Conservation (phyloP, 1,139 yeast genomes). For the Arxiozyma heterogenica region DNA sequence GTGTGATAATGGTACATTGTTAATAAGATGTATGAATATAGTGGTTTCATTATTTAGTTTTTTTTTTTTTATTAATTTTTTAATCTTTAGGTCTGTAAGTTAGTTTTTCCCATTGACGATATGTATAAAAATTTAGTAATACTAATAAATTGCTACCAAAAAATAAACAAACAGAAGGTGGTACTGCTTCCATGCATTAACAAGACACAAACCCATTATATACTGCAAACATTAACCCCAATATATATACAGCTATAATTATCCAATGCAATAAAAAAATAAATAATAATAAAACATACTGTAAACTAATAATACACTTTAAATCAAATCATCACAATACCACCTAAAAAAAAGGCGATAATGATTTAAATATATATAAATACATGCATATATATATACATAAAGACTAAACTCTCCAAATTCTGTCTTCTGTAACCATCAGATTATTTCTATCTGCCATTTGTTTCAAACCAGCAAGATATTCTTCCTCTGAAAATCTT, state of each 20-base stretch:
- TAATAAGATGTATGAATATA: too few species aligned
- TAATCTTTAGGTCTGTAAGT: background rate
- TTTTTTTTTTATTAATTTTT: too few species aligned
- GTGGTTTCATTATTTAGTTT: background rate
- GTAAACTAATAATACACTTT: background rate
- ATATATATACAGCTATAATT: too few species aligned
- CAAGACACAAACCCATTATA: background rate
- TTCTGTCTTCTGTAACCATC: slow-evolving; percentile 52
- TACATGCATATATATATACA: background rate
- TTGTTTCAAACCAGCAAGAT: slow-evolving; percentile 42
- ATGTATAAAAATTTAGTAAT: too few species aligned
- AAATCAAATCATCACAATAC: background rate
- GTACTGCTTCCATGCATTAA: too few species aligned
- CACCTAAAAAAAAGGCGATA: background rate
- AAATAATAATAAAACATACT: too few species aligned
- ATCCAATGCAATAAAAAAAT: background rate
- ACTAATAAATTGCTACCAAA: background rate
- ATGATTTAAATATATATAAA: background rate
- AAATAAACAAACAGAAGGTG: background rate
- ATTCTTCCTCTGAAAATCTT: slow-evolving; percentile 43
- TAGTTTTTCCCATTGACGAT: background rate
- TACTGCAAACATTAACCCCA: background rate
- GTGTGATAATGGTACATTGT: too few species aligned
- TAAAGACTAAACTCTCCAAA: slow-evolving; percentile 40
- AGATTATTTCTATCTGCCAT: slow-evolving; percentile 51